phyloP scores from a whole-genome alignment of 371 early-diverging fungal genomes.

The Lichtheimia ornata region DNA sequence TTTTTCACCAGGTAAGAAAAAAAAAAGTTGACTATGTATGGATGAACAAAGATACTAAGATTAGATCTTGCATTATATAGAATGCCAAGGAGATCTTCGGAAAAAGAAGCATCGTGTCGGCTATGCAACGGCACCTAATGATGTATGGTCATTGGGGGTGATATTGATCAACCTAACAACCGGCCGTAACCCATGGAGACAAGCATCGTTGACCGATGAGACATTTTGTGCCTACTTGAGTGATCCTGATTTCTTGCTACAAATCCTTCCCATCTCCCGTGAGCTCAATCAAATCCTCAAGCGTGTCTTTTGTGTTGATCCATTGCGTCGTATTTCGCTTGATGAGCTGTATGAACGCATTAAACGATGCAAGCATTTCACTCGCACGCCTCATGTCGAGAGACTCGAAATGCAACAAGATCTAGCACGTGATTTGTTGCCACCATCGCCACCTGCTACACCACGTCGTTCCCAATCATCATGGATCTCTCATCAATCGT shows the following conservation, averaged over 20 bases:
- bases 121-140: constrained; percentile 78
- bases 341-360: constrained; percentile 61
- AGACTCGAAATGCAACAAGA: constrained; percentile 6
- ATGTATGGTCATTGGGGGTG: constrained; percentile 84
- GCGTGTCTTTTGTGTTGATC: constrained; percentile 72
- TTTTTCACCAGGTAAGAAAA: constrained; percentile 76
- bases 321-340: constrained; percentile 65
- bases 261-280: constrained; percentile 69
- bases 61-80: constrained; percentile 29
- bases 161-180: constrained; percentile 77
- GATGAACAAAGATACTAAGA: background rate
- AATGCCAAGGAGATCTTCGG: constrained; percentile 72
- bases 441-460: background rate
- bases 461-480: background rate
- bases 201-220: constrained; percentile 69
- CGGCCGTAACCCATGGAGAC: constrained; percentile 84
- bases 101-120: constrained; percentile 23
- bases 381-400: constrained; percentile 39
- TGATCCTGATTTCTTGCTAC: constrained; percentile 63
- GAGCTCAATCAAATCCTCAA: constrained; percentile 72
- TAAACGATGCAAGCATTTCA: constrained; percentile 59
- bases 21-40: no score
- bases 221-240: constrained; percentile 69
- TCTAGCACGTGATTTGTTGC: constrained; percentile 5
- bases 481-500: background rate